Conservation (phyloP, 495 filamentous ascomycete genomes). For the Lasiosphaeriaceae sp. region DNA sequence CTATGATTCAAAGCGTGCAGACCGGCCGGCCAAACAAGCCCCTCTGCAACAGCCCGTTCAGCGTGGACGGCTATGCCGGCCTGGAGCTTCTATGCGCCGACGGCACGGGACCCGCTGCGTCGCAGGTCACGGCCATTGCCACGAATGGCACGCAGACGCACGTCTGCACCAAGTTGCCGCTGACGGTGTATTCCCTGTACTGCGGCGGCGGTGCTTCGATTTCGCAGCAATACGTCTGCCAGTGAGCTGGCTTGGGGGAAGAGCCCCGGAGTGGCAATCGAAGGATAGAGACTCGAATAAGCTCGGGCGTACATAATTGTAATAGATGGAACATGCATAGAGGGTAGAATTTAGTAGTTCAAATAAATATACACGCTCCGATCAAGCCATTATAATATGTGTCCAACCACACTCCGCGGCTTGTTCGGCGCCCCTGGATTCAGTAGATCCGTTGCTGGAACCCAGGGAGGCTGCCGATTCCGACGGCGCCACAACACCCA, state of each 20-base stretch:
- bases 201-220: not conserved
- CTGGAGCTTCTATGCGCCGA: not conserved
- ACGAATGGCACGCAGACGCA: not conserved
- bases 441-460: too few relatives aligned
- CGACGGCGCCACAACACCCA: too few relatives aligned
- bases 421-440: too few relatives aligned
- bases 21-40: not conserved
- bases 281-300: too few relatives aligned
- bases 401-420: too few relatives aligned
- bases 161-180: not conserved
- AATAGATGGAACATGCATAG: too few relatives aligned
- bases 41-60: not conserved
- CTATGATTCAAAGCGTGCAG: slow-evolving; percentile 3
- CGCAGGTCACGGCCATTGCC: not conserved
- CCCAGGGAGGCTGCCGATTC: too few relatives aligned
- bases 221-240: not conserved
- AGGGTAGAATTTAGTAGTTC: too few relatives aligned
- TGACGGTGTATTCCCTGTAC: not conserved
- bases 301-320: too few relatives aligned
- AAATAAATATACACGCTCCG: too few relatives aligned
- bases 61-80: not conserved
- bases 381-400: too few relatives aligned
- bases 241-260: not conserved
- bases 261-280: not conserved
- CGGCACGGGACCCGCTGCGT: not conserved